Conservation (phyloP, 228 moss, liverwort and hornwort species). For the Sphagnum magellanicum region DNA sequence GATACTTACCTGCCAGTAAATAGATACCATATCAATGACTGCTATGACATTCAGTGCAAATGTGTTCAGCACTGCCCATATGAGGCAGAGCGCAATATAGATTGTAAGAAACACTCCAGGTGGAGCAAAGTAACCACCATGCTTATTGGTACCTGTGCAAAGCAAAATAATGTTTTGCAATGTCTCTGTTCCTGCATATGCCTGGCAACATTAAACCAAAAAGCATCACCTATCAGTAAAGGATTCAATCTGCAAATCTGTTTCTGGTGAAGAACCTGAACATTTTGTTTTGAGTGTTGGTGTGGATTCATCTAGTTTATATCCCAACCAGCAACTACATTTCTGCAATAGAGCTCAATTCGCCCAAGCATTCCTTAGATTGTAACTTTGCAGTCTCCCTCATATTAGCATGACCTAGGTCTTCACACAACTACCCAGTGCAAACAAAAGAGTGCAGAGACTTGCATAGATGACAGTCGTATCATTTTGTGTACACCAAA, state of each 20-base stretch:
- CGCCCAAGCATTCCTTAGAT: neutral
- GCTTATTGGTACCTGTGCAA: slow-evolving; percentile 75
- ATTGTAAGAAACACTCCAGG: slow-evolving; percentile 80
- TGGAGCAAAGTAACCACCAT: slow-evolving; percentile 89
- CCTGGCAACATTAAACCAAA: slow-evolving; percentile 34
- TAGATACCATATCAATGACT: slow-evolving; percentile 85
- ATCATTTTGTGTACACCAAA: too few relatives aligned
- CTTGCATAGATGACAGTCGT: too few relatives aligned
- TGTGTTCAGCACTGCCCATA: slow-evolving; percentile 91
- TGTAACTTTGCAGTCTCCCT: neutral
- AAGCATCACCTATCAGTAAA: neutral
- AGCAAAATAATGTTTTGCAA: slow-evolving; percentile 85
- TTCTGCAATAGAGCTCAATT: neutral
- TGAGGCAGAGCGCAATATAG: slow-evolving; percentile 71
- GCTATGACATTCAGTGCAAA: slow-evolving; percentile 96
- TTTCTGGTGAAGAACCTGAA: too few relatives aligned
- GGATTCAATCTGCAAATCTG: too few relatives aligned
- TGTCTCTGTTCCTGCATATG: slow-evolving; percentile 88
- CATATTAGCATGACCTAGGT: neutral
- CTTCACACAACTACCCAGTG: too few relatives aligned
- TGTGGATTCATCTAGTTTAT: neutral
- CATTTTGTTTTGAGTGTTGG: too few relatives aligned
- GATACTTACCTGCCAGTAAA: slow-evolving; percentile 87
- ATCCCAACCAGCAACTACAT: slow-evolving; percentile 2
- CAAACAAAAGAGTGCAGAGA: too few relatives aligned